These are phyloP conservation scores for Sicyos baderoa DNA, from an alignment of 306 rosid genomes.

Conservation along the genomic window DNA sequence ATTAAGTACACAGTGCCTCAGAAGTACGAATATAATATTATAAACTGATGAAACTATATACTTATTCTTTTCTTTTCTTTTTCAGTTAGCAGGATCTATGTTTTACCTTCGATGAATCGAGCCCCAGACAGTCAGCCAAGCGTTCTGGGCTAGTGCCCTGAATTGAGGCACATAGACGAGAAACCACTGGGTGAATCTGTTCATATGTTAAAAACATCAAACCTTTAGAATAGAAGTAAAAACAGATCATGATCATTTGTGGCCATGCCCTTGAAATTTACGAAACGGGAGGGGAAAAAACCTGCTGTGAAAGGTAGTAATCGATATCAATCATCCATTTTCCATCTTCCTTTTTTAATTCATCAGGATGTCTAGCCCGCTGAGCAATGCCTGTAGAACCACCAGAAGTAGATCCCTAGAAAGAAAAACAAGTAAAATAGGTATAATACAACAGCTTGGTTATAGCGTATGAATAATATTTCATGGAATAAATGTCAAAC, in stretches of 20 bases:
- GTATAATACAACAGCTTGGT: too few species aligned
- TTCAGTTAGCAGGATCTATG: conserved; percentile 12
- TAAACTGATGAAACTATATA: not conserved
- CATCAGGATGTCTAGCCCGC: conserved; percentile 98
- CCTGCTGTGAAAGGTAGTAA: conserved; percentile 95
- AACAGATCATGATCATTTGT: not conserved
- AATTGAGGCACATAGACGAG: conserved; percentile 91
- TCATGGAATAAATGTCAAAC: not conserved
- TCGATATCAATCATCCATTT: conserved; percentile 91
- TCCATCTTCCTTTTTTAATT: conserved; percentile 66
- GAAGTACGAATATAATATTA: not conserved
- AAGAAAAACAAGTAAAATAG: conserved; percentile 18
- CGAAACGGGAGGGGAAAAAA: conserved; percentile 14
- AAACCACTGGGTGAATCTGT: conserved; percentile 96
- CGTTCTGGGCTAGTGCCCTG: conserved; percentile 95
- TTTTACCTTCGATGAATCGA: conserved; percentile 77
- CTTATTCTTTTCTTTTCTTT: not conserved
- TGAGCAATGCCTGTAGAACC: conserved; percentile 61
- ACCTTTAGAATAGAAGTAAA: conserved; percentile 16
- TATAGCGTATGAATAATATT: too few species aligned
- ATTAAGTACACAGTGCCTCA: not conserved
- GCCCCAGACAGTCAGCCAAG: conserved; percentile 90
- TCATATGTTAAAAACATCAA: conserved; percentile 23
- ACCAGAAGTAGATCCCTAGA: conserved; percentile 61
- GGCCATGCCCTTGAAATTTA: conserved; percentile 7